These are phyloP conservation scores for Glycine latifolia DNA, from an alignment of 306 rosid genomes.

Conservation along the genomic window DNA sequence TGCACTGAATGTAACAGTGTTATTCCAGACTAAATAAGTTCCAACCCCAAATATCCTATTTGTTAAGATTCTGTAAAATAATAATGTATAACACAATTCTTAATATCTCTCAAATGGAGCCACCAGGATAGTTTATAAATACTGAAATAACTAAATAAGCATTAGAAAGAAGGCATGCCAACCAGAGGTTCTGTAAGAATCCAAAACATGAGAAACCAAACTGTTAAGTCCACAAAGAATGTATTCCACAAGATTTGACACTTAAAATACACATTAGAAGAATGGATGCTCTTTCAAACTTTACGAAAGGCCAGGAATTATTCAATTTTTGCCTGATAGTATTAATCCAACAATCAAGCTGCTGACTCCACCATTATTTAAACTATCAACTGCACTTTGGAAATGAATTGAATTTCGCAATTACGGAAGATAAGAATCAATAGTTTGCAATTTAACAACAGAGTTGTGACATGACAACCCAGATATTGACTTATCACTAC, in stretches of 20 bases:
- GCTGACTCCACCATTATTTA: conserved; percentile 12
- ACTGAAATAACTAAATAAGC: neutral
- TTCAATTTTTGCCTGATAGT: conserved; percentile 25
- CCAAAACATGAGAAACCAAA: conserved; percentile 18
- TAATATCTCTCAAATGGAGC: conserved; percentile 27
- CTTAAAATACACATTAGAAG: conserved; percentile 8
- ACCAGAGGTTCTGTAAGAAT: neutral
- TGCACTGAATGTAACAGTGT: conserved; percentile 4
- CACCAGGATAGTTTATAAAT: neutral
- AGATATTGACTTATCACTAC: conserved; percentile 3
- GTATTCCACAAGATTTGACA: conserved; percentile 6
- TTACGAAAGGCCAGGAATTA: neutral
- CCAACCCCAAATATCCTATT: conserved; percentile 24
- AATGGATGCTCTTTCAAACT: conserved; percentile 1
- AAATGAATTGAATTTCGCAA: conserved; percentile 18
- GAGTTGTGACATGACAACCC: neutral
- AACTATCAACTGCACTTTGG: neutral
- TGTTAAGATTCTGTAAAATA: neutral
- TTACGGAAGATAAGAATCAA: neutral
- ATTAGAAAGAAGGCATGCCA: neutral
- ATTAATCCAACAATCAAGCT: conserved; percentile 24
- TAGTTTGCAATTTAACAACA: conserved; percentile 9
- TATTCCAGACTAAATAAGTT: conserved; percentile 9
- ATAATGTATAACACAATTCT: neutral
- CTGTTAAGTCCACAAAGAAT: neutral